phyloP scores from a whole-genome alignment of 129 eudicot species.

The Centella asiatica region DNA sequence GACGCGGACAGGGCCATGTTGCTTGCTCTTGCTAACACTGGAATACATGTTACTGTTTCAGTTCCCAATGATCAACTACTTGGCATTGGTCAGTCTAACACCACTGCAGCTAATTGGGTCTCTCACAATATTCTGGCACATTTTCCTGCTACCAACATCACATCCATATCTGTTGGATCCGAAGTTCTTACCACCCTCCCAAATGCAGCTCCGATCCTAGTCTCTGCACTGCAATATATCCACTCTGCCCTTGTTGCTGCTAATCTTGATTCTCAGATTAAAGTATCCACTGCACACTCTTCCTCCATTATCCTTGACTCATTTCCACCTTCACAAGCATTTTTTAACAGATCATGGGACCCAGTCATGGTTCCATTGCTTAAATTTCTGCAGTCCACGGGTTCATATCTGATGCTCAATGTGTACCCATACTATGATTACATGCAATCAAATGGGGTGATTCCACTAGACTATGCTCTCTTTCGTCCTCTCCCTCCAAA shows the following conservation, averaged over 20 bases:
- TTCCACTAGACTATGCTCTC: slow-evolving; percentile 60
- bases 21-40: slow-evolving; percentile 52
- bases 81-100: slow-evolving; percentile 62
- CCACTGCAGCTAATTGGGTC: slow-evolving; percentile 76
- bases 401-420: slow-evolving; percentile 57
- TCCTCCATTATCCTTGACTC: slow-evolving; percentile 66
- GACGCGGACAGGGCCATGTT: slow-evolving; percentile 62
- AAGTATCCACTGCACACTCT: slow-evolving; percentile 62
- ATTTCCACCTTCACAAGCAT: slow-evolving; percentile 81
- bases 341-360: slow-evolving; percentile 57
- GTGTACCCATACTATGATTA: slow-evolving; percentile 68
- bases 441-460: slow-evolving; percentile 45
- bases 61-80: slow-evolving; percentile 61
- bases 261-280: slow-evolving; percentile 44
- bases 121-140: slow-evolving; percentile 49
- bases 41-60: slow-evolving; percentile 45
- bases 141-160: slow-evolving; percentile 59
- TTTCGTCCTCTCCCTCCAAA: slow-evolving; percentile 61
- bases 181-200: slow-evolving; percentile 59
- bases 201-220: slow-evolving; percentile 60
- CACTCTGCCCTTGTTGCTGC: slow-evolving; percentile 63
- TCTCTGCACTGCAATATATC: slow-evolving; percentile 46
- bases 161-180: slow-evolving; percentile 63
- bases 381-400: slow-evolving; percentile 47
- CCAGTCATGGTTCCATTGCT: slow-evolving; percentile 62